phyloP scores from a whole-genome alignment of 371 early-diverging fungal genomes.

The Apophysomyces elegans region DNA sequence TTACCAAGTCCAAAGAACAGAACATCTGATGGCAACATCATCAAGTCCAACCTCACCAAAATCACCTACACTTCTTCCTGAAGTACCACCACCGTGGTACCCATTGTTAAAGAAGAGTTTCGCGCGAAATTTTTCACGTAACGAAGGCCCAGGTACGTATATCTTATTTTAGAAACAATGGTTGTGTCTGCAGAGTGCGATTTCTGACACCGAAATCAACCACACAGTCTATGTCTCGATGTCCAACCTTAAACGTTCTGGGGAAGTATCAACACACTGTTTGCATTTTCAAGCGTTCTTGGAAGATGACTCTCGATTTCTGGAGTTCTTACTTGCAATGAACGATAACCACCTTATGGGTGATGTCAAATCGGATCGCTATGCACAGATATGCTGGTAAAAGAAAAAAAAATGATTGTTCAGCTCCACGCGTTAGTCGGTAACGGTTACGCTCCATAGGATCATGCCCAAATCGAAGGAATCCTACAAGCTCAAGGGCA shows the following conservation, averaged over 20 bases:
- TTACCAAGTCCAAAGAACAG: background rate
- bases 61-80: slow-evolving; percentile 19
- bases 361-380: slow-evolving; percentile 63
- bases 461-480: slow-evolving; percentile 74
- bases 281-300: slow-evolving; percentile 58
- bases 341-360: slow-evolving; percentile 65
- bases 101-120: slow-evolving; percentile 25
- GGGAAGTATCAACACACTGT: slow-evolving; percentile 54
- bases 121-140: slow-evolving; percentile 20
- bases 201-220: background rate
- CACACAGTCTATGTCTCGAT: slow-evolving; percentile 48
- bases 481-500: slow-evolving; percentile 69
- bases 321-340: slow-evolving; percentile 60
- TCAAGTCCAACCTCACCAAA: slow-evolving; percentile 14
- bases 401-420: background rate
- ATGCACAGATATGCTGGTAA: slow-evolving; percentile 61
- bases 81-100: slow-evolving; percentile 29
- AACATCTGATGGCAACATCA: background rate
- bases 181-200: background rate
- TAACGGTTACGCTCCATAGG: slow-evolving; percentile 35
- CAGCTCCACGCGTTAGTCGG: background rate
- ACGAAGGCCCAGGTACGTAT: slow-evolving; percentile 21
- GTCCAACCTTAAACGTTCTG: slow-evolving; percentile 52
- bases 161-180: slow-evolving; percentile 1
- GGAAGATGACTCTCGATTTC: slow-evolving; percentile 56